phyloP scores from a whole-genome alignment of 2,329 filamentous ascomycete genomes.

The Venturia effusa region DNA sequence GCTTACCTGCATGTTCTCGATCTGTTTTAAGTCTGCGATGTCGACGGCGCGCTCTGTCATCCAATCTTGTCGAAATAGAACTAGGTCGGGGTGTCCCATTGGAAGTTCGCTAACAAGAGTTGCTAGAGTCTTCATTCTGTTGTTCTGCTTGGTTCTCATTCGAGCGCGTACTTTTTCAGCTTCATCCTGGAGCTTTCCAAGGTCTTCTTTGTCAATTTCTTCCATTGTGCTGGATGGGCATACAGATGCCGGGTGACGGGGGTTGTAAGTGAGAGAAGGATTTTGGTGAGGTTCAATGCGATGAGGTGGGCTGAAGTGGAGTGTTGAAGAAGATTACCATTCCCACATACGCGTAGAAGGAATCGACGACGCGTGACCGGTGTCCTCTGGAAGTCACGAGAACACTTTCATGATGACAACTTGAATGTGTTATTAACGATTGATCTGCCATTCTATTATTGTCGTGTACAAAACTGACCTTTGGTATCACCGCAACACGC shows the following conservation, averaged over 20 bases:
- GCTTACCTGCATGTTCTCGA: neutral
- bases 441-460: too few relatives aligned
- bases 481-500: too few relatives aligned
- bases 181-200: neutral
- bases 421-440: too few relatives aligned
- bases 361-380: too few relatives aligned
- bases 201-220: neutral
- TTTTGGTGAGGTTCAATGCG: too few relatives aligned
- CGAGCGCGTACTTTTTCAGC: neutral
- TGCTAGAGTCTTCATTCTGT: neutral
- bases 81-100: neutral
- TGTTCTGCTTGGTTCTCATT: neutral
- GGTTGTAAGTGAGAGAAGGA: neutral
- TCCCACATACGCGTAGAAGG: too few relatives aligned
- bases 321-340: too few relatives aligned
- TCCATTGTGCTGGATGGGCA: neutral
- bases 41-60: neutral
- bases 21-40: neutral
- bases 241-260: neutral
- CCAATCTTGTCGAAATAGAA: neutral
- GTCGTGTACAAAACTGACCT: too few relatives aligned
- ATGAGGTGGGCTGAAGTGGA: too few relatives aligned
- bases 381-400: too few relatives aligned
- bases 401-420: too few relatives aligned
- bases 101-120: neutral